A percentile compares a stretch with the other conserved stretches of the same genome.
phyloP scores from a whole-genome alignment of 78 protist genomes.

The Chrysochromulina tobinii region DNA sequence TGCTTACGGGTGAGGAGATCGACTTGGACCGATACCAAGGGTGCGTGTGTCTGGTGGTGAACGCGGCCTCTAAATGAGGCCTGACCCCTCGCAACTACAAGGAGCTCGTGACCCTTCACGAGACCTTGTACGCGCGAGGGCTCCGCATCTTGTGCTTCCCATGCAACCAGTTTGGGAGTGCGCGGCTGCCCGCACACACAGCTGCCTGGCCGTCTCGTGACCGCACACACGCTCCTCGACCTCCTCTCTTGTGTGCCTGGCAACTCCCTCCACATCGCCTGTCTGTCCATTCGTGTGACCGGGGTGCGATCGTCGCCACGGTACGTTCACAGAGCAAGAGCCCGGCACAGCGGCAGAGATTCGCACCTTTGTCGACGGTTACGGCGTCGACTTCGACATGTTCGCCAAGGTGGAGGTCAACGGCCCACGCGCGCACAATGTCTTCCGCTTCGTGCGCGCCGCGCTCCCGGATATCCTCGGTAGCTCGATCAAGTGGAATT shows the following conservation, averaged over 20 bases:
- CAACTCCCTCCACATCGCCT: too few species aligned
- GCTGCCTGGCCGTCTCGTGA: not conserved
- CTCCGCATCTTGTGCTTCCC: constrained; percentile 46
- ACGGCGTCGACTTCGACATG: constrained; percentile 37
- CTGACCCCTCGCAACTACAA: not conserved
- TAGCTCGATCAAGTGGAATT: constrained; percentile 67
- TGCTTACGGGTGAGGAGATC: not conserved
- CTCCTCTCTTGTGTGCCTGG: too few species aligned
- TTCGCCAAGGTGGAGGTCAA: constrained; percentile 65
- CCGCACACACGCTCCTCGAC: too few species aligned
- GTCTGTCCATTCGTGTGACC: too few species aligned
- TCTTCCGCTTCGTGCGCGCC: constrained; percentile 10
- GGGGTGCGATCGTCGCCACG: too few species aligned
- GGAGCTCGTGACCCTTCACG: not conserved
- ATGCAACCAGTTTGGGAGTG: constrained; percentile 38
- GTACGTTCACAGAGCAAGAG: constrained; percentile 34
- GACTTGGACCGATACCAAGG: not conserved
- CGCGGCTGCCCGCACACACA: not conserved
- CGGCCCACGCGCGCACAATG: constrained; percentile 53
- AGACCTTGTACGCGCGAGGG: too few species aligned
- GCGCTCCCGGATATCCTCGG: constrained; percentile 42
- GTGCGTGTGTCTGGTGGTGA: not conserved
- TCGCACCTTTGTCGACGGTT: constrained; percentile 33
- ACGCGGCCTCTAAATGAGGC: not conserved
- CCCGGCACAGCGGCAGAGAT: constrained; percentile 59